Evolutionary conservation across 805 yeast species (phyloP), one percentile per base, ranked within the genome.

Genomic region (Teunomyces panamensis): DNA sequence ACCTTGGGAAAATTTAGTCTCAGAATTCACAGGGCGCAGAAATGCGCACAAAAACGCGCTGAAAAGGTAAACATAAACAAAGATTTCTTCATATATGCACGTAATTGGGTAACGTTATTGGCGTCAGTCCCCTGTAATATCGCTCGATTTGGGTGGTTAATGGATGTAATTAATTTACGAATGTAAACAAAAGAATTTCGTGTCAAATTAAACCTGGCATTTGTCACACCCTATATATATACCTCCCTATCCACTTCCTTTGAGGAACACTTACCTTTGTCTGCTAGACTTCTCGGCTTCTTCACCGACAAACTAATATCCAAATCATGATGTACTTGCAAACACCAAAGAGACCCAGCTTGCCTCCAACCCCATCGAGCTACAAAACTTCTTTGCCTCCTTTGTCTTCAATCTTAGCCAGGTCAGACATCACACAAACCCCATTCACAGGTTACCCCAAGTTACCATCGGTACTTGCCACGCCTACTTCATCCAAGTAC

Each of bases 321-420:
- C 10, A 11, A 11, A 32, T 29, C 46, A 52, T 43, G 49, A 63
- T 63, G 64, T 61, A 54, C 42, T 50, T 63, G 42, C 68, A 60
- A 47, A 67, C 73, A 27, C 71, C 75, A 43, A 65, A 69, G 55
- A 68, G 67, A 57, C 60, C 70, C 30, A 47, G 48, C 46, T 53
- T 56, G 42, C 62, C 65, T 36, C 49, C 68, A 43, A 51, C 63
- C 24, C 59, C 57, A 13, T 42, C 57, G 28, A 44, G 54, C 42
- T 49, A 55, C 47, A 46, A 42, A 30, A 62, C 69, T 35, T 56
- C 57, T 44, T 65, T 73, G 46, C 78, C 77, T 17, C 78, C 78
- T 17, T 65, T 73, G 49, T 64, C 73, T 27, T 57, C 74, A 24
- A 57, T 72, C 27, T 59, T 67, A 43, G 36, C 30, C 16, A 24